Base-by-base conservation (phyloP, 108 stramenopile genomes). In the Epithemia pelagica region DNA sequence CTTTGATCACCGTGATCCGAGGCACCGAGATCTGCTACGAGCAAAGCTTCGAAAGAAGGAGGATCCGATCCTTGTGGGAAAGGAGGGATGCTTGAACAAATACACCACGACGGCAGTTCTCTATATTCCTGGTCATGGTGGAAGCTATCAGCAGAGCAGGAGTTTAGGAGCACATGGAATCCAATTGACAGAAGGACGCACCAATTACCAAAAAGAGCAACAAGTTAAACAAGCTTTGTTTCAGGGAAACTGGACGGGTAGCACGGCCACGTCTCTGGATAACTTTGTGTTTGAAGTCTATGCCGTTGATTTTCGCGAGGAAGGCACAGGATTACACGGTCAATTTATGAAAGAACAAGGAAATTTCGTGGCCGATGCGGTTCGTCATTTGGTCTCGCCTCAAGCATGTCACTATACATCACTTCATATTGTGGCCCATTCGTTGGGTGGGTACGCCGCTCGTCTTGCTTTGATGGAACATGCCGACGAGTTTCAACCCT, bases 101-200 rank as follows among this genome's bases (percentile, higher is more conserved):
- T 15, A 56, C 61, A 37, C 74, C 73, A 1, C 58, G 61, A 67
- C 78, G 67, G 23, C 64, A 27, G 88, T 92, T 5, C 73, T 92
- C 21, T 92, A 80, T 64, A 62, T 92, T 28, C 91, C 91, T 32
- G 91, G 91, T 26, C 91, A 92, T 61, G 87, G 86, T 81, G 91
- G 91, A 52, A 78, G 73, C 25, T 84, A 86, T 63, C 62, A 66
- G 15, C 91, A 92, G 65, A 66, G 85, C 0, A 80, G 88, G 24
- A 86, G 83, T 0, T 30, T 92, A 10, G 91, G 91, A 26, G 91
- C 91, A 2, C 91, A 92, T 80, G 91, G 88, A n/a, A 79, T 81
- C 8, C 68, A 75, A 61, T 66, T 87, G 78, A 88, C 88, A 37
- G 61, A 72, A 65, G 51, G 21, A n/a, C 66, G 58, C 2, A 8